These are phyloP conservation scores for Acer negundo DNA, from an alignment of 345 rosid species.

Conservation along the genomic window DNA sequence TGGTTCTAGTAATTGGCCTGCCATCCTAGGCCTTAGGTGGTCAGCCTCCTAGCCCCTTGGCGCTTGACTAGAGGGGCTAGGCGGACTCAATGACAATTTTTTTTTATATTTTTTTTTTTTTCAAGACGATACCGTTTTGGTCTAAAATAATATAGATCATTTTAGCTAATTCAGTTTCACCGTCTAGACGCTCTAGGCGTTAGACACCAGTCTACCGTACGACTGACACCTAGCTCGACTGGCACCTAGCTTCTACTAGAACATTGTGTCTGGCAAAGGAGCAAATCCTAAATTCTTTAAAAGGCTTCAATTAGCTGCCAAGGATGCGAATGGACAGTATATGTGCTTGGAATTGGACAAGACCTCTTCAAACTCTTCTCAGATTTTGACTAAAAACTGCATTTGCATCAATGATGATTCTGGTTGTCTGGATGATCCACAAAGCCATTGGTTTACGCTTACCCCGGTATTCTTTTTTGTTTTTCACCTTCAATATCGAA, in stretches of 20 bases:
- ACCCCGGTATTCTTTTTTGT: background rate
- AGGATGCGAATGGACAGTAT: constrained; percentile 17
- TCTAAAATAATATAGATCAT: too few species aligned
- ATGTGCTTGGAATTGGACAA: constrained; percentile 37
- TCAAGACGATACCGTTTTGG: too few species aligned
- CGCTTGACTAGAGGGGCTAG: constrained; percentile 14
- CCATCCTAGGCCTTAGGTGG: constrained; percentile 8
- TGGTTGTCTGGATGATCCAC: constrained; percentile 28
- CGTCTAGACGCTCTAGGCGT: too few species aligned
- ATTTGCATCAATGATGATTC: constrained; percentile 37
- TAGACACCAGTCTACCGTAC: too few species aligned
- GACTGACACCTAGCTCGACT: too few species aligned
- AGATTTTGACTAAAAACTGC: constrained; percentile 28
- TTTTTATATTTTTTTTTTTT: too few species aligned
- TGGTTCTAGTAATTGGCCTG: background rate
- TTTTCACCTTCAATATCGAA: too few species aligned
- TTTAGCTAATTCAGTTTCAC: too few species aligned
- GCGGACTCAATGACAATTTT: background rate
- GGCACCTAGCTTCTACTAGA: background rate
- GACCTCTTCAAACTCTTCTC: constrained; percentile 8
- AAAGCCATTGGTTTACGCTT: constrained; percentile 44
- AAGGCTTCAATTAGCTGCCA: constrained; percentile 36
- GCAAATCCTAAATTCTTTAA: constrained; percentile 26
- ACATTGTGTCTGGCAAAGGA: background rate
- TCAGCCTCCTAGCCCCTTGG: too few species aligned